These are phyloP conservation scores for Auricularia auricula-judae DNA, from an alignment of 768 basidiomycete genomes.

Conservation along the genomic window DNA sequence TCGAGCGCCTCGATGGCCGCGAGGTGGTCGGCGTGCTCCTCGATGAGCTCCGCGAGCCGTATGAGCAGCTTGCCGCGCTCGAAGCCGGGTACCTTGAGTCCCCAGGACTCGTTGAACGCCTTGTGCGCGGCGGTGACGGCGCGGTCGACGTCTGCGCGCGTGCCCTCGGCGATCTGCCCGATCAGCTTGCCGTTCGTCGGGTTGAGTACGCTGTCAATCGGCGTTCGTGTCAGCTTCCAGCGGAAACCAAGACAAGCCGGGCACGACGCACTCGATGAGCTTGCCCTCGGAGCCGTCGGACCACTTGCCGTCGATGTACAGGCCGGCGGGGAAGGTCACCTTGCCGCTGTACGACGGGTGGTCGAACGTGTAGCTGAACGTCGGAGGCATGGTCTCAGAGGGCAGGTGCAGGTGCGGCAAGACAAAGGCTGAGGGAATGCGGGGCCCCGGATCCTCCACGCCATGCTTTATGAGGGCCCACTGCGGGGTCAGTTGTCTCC, in stretches of 20 bases:
- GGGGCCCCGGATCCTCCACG: too few relatives aligned
- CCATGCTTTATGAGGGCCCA: too few relatives aligned
- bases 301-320: constrained; percentile 90
- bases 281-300: constrained; percentile 33
- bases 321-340: constrained; percentile 62
- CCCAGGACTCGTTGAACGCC: constrained; percentile 83
- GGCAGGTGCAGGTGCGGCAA: background rate
- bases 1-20: constrained; percentile 80
- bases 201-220: constrained; percentile 20
- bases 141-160: constrained; percentile 53
- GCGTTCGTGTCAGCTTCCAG: background rate
- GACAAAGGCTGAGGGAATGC: too few relatives aligned
- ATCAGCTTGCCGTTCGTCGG: constrained; percentile 22
- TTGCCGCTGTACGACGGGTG: constrained; percentile 47
- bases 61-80: constrained; percentile 73
- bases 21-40: constrained; percentile 69
- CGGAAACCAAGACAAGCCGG: background rate
- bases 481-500: too few relatives aligned
- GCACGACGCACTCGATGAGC: constrained; percentile 42
- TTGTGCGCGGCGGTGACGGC: constrained; percentile 76
- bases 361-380: constrained; percentile 41
- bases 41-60: constrained; percentile 84
- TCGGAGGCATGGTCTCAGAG: constrained; percentile 4
- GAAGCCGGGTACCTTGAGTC: constrained; percentile 74
- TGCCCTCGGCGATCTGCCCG: constrained; percentile 18